Percentiles rank a stretch among this genome's conserved stretches.
Conservation (phyloP, 1,284 basidiomycete genomes). For the Ceratobasidium sp. region DNA sequence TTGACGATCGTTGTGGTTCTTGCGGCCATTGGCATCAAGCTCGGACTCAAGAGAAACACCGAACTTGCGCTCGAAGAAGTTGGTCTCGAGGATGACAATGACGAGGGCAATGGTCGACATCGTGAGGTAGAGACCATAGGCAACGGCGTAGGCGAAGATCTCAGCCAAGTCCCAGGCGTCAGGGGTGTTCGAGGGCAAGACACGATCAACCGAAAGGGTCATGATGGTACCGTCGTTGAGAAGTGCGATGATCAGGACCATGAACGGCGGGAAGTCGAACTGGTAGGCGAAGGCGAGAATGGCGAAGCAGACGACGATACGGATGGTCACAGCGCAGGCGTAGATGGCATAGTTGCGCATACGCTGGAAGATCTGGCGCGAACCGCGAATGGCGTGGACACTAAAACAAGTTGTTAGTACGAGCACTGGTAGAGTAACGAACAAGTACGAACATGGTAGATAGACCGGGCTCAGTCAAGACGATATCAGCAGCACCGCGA, state of each 20-base stretch:
- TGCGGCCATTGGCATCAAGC: constrained; percentile 58
- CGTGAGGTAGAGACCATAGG: constrained; percentile 93
- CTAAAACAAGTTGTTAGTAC: background rate
- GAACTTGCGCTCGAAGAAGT: constrained; percentile 90
- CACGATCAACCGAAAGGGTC: constrained; percentile 97
- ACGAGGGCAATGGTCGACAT: constrained; percentile 86
- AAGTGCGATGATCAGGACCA: constrained; percentile 97
- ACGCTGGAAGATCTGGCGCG: constrained; percentile 96
- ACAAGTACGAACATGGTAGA: constrained; percentile 72
- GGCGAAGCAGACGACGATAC: constrained; percentile 97
- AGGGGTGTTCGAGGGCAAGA: constrained; percentile 88
- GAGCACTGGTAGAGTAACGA: background rate
- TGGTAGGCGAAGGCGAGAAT: constrained; percentile 95
- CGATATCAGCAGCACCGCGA: constrained; percentile 94
- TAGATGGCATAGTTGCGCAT: constrained; percentile 97
- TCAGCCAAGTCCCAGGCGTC: constrained; percentile 97
- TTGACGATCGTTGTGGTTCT: constrained; percentile 71
- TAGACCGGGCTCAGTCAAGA: constrained; percentile 93
- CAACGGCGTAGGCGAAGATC: constrained; percentile 94
- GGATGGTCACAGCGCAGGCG: constrained; percentile 92
- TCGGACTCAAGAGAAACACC: constrained; percentile 66
- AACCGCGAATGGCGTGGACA: constrained; percentile 94
- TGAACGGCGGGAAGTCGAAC: constrained; percentile 99
- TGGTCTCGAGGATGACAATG: constrained; percentile 84
- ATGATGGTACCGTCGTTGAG: constrained; percentile 99